Percentiles rank a stretch among this genome's conserved stretches.
phyloP scores from a whole-genome alignment of 1,139 yeast species.

The Cylindricascospora bacillispora region DNA sequence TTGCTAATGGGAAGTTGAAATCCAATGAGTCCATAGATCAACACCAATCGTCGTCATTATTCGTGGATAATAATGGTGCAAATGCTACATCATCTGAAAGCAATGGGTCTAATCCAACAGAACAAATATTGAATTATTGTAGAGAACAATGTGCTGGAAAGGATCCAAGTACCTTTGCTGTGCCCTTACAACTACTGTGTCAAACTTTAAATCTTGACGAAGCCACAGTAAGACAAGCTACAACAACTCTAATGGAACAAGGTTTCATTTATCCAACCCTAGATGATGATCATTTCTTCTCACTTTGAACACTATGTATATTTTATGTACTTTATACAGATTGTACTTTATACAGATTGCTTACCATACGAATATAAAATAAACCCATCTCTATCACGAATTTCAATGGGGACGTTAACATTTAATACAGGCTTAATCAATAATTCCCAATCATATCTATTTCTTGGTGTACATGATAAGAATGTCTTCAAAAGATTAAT shows the following conservation, averaged over 20 bases:
- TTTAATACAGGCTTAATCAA: slow-evolving; percentile 26
- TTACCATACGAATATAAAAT: slow-evolving; percentile 25
- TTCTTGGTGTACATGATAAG: slow-evolving; percentile 27
- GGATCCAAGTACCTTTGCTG: slow-evolving; percentile 58
- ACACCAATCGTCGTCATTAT: slow-evolving; percentile 6
- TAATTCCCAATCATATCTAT: slow-evolving; percentile 28
- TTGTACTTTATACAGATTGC: too few relatives aligned
- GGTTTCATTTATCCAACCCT: slow-evolving; percentile 58
- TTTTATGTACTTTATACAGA: too few relatives aligned
- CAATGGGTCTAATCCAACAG: slow-evolving; percentile 25
- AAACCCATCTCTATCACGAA: slow-evolving; percentile 28
- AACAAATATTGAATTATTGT: slow-evolving; percentile 39
- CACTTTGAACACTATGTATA: slow-evolving; percentile 26
- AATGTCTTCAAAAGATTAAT: slow-evolving; percentile 27
- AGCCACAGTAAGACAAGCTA: slow-evolving; percentile 36
- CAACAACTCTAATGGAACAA: slow-evolving; percentile 44
- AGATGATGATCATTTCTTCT: slow-evolving; percentile 49
- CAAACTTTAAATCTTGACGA: slow-evolving; percentile 41
- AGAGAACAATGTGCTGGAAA: slow-evolving; percentile 32
- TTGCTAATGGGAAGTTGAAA: slow-evolving; percentile 23
- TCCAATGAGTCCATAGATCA: neutral
- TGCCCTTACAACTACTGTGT: slow-evolving; percentile 48
- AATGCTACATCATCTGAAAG: slow-evolving; percentile 28
- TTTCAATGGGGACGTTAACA: slow-evolving; percentile 24
- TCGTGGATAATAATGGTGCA: slow-evolving; percentile 8